Evolutionary conservation across 108 stramenopile genomes (phyloP), one percentile per base, ranked within the genome.

Genomic region (Skeletonema marinoi): DNA sequence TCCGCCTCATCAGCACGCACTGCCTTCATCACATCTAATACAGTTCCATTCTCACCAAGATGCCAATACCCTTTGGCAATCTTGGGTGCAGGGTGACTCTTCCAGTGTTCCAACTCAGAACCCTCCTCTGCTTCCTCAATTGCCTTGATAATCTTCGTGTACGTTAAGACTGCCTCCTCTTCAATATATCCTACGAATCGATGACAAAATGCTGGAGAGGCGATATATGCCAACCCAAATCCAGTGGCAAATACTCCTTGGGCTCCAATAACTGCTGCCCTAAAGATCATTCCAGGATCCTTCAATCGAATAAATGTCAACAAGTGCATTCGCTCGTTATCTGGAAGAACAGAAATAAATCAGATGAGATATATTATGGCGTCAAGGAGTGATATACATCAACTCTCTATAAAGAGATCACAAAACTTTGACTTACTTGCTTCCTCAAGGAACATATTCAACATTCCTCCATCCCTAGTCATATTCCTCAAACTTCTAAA

Each of bases 311-410:
- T 87, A 80, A 95, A 98, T 29, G 94, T 93, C 39, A 98, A 67
- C 8, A 99, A 79, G 74, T 99, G 99, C 97, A 98, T 97, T 16
- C 95, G 88, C 85, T 99, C 98, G 75, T 99, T 99, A 83, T 98
- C 25, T 25, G 25, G 25, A 25, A 25, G 25, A 25, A 25, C 25
- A 25, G 25, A 25, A 25, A 25, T 25, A 25, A 25, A 25, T 25
- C 25, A 25, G 25, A 25, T 25, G 25, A 25, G 25, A 25, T 25
- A 25, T 25, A 25, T 25, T 25, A 25, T 25, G 25, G 0, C 25
- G 25, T 25, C 25, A 25, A 25, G 25, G 25, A 25, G 25, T 25
- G 25, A 25, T 25, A 25, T 0, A 25, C 25, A 25, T 25, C 25
- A 25, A 25, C 25, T 25, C 25, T 25, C 25, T 25, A 25, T 25